Percentiles rank a stretch among this genome's conserved stretches.
Conservation (phyloP, 306 rosid species). For the Mucuna pruriens region DNA sequence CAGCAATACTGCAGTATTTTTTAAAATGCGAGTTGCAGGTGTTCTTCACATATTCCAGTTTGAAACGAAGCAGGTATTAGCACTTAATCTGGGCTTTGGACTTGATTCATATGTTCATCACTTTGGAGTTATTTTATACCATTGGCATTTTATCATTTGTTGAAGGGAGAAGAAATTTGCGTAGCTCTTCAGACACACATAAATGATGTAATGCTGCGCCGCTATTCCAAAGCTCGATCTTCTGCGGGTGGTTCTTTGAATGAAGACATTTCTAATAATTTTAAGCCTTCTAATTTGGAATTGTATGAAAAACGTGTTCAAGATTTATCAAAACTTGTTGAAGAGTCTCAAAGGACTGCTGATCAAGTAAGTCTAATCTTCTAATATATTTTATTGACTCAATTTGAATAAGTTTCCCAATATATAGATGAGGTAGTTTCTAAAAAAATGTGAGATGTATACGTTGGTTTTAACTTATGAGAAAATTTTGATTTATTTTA, state of each 20-base stretch:
- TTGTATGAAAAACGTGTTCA: slow-evolving; percentile 67
- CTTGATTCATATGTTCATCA: neutral
- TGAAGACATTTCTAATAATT: slow-evolving; percentile 64
- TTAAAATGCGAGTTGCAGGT: slow-evolving; percentile 98
- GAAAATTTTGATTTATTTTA: neutral
- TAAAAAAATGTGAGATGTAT: neutral
- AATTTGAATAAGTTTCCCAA: neutral
- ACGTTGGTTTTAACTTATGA: neutral
- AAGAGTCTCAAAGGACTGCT: slow-evolving; percentile 78
- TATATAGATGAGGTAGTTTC: neutral
- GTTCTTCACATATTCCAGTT: slow-evolving; percentile 95
- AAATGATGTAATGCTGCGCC: slow-evolving; percentile 91
- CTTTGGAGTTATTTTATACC: slow-evolving; percentile 14
- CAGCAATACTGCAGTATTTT: slow-evolving; percentile 95
- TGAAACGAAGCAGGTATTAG: slow-evolving; percentile 88
- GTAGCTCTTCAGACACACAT: slow-evolving; percentile 96
- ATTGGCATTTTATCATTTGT: slow-evolving; percentile 29
- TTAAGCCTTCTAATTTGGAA: slow-evolving; percentile 63
- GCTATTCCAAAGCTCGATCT: slow-evolving; percentile 82
- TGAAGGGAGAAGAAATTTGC: slow-evolving; percentile 97
- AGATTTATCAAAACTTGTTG: slow-evolving; percentile 76
- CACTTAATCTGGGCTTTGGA: neutral
- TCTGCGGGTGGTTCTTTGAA: slow-evolving; percentile 54
- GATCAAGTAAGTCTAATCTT: slow-evolving; percentile 68
- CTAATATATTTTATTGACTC: neutral